A percentile compares a stretch with the other conserved stretches of the same genome.
Conservation (phyloP, 208 protist genomes). For the Spongospora subterranea region DNA sequence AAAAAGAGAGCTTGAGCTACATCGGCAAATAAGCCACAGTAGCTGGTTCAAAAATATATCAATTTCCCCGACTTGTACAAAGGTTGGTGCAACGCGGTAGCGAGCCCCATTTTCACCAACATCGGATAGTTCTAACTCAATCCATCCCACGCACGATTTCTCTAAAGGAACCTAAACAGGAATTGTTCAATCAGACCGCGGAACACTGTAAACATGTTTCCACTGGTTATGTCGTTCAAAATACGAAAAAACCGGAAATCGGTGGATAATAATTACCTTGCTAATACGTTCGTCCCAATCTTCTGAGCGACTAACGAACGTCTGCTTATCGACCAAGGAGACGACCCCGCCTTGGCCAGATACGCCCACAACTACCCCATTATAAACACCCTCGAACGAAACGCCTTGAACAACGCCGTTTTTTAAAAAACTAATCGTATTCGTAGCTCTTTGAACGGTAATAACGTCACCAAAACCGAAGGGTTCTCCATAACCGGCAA, state of each 20-base stretch:
- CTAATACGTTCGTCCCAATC: slow-evolving; percentile 27
- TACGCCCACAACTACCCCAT: neutral
- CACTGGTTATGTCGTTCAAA: neutral
- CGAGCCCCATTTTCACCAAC: neutral
- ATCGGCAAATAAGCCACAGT: neutral
- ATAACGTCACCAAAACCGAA: neutral
- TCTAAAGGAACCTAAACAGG: too few species aligned
- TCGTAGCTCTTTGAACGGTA: neutral
- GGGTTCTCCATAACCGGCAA: neutral
- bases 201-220: too few species aligned
- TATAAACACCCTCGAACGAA: neutral
- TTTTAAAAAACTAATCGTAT: neutral
- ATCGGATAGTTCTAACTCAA: neutral
- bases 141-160: neutral
- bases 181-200: too few species aligned
- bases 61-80: neutral
- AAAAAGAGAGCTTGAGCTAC: neutral
- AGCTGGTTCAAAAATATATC: neutral
- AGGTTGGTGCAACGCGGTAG: neutral
- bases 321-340: neutral
- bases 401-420: neutral
- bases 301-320: neutral
- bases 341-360: neutral
- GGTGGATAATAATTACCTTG: neutral
- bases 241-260: neutral